Evolutionary conservation across 306 rosid species (phyloP), one percentile per base, ranked within the genome.

Genomic region (Cercis canadensis): DNA sequence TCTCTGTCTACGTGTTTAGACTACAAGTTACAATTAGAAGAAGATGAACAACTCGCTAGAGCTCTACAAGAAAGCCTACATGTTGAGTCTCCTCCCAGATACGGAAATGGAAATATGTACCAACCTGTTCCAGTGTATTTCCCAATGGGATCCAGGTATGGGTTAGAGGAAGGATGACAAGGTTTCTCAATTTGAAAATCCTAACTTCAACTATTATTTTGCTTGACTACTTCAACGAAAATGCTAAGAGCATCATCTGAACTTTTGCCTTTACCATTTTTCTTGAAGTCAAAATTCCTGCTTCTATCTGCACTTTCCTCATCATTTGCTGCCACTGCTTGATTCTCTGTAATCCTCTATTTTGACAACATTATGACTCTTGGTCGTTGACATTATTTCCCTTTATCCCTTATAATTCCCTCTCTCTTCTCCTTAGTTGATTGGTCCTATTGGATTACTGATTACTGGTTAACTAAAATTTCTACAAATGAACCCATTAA

Each of bases 41-140:
- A 88, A 61, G 93, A 88, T 65, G 93, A 83, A 64, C 93, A 67
- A 66, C 90, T 88, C 74, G 90, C 93, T 75, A 80, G 81, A 83
- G 93, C 90, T 32, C 4, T 88, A 49, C 93, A 88, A 85, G 88
- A 88, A 79, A 88, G 93, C 81, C 78, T 85, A 40, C 79, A 74
- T 72, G 72, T 72, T 63, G 90, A 83, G 14, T 80, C 90, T 67
- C 93, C 93, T 78, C 87, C 90, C 43, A 77, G 45, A 56, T 69
- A 81, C 74, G 84, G 80, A 59, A 73, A 81, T 77, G 84, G 78
- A 78, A 69, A 73, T 57, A n/a, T 67, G 8, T 85, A 82, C 73
- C 81, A 72, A 66, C 81, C 90, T 9, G 50, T 65, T 10, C 78
- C 71, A n/a, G 46, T 19, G 7, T 75, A 83, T 65, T 73, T 63